Base-by-base conservation (phyloP, 345 rosid genomes). In the Eutrema yunnanense region DNA sequence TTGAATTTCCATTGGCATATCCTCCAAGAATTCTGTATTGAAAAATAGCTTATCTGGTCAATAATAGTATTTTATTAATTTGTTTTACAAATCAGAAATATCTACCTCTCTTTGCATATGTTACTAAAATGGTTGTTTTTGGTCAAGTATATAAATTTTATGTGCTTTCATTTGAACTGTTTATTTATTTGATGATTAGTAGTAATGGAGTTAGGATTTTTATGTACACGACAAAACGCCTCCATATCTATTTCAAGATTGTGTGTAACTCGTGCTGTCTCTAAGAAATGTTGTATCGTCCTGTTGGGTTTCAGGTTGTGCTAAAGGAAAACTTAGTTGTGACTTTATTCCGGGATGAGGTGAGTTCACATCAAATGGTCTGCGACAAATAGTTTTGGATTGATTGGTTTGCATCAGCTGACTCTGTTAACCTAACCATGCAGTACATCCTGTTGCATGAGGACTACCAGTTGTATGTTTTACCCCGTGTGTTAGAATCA, bases 401-500 rank as follows among this genome's bases (percentile, higher is more conserved):
- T 65, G 30, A 41, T 26, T 63, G 36, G 11, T 43, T 58, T 62
- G 36, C 71, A 72, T 33, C 73, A 47, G 74, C 86, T 76, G 69
- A 84, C 67, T 74, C 13, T 72, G 22, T 54, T 61, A 75, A 65
- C 58, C 50, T 75, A 44, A 67, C 80, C 62, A n/a, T 85, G 89
- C 89, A 95, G 99, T 85, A 80, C 79, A 82, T 87, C 38, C 66
- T 86, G 53, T 82, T 95, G 87, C 99, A 95, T 67, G 99, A 95
- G 84, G 89, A 95, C 75, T 95, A 92, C 82, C 99, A 92, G 73
- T 81, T 88, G 74, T 86, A 88, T 85, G 98, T 95, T 71, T 82
- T 95, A 81, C 99, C 99, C n/a, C 88, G 94, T 74, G 88, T 95
- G 73, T 79, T 88, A 71, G 98, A 95, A 75, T 95, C 98, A 19